phyloP scores from a whole-genome alignment of 2,329 filamentous ascomycete genomes.

The Cercospora zeae-maydis region DNA sequence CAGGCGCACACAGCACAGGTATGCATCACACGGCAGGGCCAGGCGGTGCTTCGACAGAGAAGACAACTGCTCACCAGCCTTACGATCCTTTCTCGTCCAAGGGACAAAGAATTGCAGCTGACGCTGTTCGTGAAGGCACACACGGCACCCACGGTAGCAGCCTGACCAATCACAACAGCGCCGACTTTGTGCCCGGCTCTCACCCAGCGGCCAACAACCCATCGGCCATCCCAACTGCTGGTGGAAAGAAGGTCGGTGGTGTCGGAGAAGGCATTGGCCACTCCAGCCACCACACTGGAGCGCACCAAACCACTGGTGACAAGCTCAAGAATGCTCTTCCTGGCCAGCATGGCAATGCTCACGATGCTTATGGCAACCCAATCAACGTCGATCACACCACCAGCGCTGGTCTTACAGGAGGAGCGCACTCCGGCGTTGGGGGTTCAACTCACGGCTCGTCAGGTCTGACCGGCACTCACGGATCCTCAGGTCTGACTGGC shows the following conservation, averaged over 20 bases:
- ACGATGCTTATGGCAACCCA: conserved; percentile 12
- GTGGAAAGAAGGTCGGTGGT: conserved; percentile 26
- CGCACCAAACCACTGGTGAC: conserved; percentile 9
- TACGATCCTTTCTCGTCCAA: conserved; percentile 20
- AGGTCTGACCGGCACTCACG: conserved; percentile 7
- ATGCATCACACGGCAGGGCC: not conserved
- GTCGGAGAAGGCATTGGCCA: conserved; percentile 14
- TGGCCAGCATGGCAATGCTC: conserved; percentile 13
- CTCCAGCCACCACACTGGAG: conserved; percentile 10
- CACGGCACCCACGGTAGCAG: not conserved
- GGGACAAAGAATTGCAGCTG: conserved; percentile 19
- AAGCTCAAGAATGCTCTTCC: conserved; percentile 10
- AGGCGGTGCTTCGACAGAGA: not conserved
- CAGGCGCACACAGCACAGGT: conserved; percentile 10
- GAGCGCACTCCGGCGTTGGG: conserved; percentile 4
- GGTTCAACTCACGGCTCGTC: not conserved
- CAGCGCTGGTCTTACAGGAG: not conserved
- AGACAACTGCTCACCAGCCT: conserved; percentile 17
- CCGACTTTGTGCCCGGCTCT: conserved; percentile 17
- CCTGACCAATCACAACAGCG: not conserved
- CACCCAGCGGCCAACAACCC: conserved; percentile 25
- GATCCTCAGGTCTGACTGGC: conserved; percentile 5
- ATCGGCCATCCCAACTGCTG: conserved; percentile 31
- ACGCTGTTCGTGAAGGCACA: conserved; percentile 9
- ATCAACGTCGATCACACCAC: conserved; percentile 4